Conservation (phyloP, 129 eudicot species). For the Centaurea solstitialis region DNA sequence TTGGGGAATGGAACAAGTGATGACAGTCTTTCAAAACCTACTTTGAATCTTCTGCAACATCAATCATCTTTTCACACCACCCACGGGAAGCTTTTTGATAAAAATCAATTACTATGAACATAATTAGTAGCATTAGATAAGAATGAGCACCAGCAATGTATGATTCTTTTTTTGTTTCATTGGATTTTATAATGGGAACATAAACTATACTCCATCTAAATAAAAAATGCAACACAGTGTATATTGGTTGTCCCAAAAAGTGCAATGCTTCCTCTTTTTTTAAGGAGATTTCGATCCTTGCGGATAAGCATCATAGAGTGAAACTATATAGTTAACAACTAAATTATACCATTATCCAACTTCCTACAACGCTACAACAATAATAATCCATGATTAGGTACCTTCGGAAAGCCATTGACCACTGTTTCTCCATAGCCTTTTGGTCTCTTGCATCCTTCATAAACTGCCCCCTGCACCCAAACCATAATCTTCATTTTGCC, state of each 20-base stretch:
- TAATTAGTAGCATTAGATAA: slow-evolving; percentile 9
- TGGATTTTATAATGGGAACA: background rate
- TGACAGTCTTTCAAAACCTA: slow-evolving; percentile 31
- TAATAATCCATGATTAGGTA: slow-evolving; percentile 8
- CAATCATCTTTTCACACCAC: slow-evolving; percentile 98
- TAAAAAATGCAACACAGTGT: background rate
- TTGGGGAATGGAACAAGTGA: background rate
- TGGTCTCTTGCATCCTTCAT: slow-evolving; percentile 31
- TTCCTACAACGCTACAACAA: no score
- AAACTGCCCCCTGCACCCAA: slow-evolving; percentile 20
- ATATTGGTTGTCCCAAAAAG: background rate
- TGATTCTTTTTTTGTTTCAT: background rate
- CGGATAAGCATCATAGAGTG: no score
- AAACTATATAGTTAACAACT: no score
- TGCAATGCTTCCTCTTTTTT: background rate
- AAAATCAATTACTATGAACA: no score
- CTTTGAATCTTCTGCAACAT: slow-evolving; percentile 80
- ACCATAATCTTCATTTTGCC: background rate
- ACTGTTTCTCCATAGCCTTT: slow-evolving; percentile 29
- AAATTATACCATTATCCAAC: no score
- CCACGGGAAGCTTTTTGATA: slow-evolving; percentile 98
- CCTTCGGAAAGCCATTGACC: slow-evolving; percentile 19
- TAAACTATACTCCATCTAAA: background rate
- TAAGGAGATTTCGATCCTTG: background rate
- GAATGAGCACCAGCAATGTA: slow-evolving; percentile 3